phyloP scores from a whole-genome alignment of 1,284 basidiomycete genomes.

The Spongispora temasekensis region DNA sequence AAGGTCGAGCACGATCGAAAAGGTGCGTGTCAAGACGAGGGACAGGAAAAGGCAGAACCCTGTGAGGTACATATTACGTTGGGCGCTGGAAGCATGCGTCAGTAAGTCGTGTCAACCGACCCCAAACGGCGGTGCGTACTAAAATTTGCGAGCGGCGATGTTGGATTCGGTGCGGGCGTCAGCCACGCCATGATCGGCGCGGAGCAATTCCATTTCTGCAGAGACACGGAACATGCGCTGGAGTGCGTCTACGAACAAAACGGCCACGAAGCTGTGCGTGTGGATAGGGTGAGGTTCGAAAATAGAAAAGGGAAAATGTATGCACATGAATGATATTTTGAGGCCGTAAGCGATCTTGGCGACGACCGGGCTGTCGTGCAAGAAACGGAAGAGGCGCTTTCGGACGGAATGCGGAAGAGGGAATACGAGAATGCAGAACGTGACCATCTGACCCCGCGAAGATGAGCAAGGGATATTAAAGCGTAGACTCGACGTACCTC shows the following conservation, averaged over 20 bases:
- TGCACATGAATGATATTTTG: constrained; percentile 95
- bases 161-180: constrained; percentile 83
- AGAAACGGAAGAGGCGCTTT: constrained; percentile 74
- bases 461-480: background rate
- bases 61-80: constrained; percentile 87
- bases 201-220: constrained; percentile 72
- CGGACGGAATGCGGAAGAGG: constrained; percentile 78
- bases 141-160: constrained; percentile 90
- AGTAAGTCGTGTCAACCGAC: too few species aligned
- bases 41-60: constrained; percentile 94
- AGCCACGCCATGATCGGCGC: constrained; percentile 52
- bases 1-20: constrained; percentile 90
- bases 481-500: constrained; percentile 45
- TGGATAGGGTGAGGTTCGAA: background rate
- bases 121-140: constrained; percentile 56
- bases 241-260: constrained; percentile 87
- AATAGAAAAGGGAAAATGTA: constrained; percentile 1
- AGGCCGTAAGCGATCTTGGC: constrained; percentile 79
- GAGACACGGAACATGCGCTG: constrained; percentile 92
- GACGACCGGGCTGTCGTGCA: constrained; percentile 66
- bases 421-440: constrained; percentile 73
- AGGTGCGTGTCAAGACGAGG: constrained; percentile 88
- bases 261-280: constrained; percentile 74
- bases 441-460: constrained; percentile 56
- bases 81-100: constrained; percentile 54